Evolutionary conservation across 2,329 filamentous ascomycete genomes (phyloP).

Genomic region (Ceratocystis variospora): DNA sequence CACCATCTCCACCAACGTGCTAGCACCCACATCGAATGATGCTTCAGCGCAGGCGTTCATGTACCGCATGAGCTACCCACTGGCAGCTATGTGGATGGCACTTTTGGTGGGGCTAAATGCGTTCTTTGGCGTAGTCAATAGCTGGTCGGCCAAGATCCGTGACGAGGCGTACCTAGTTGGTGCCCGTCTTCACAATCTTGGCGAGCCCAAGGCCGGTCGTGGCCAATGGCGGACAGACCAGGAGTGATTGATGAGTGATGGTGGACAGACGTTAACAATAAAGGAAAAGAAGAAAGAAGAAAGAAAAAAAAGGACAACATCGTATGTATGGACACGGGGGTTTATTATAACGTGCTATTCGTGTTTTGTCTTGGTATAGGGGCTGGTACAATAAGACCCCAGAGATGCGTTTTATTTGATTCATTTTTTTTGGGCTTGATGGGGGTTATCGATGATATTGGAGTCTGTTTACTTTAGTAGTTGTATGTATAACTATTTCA

Average conservation of each 20-base stretch:
- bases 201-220: conserved; percentile 25
- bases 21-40: conserved; percentile 21
- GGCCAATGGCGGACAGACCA: neutral
- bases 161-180: conserved; percentile 96
- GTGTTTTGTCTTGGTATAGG: neutral
- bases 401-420: neutral
- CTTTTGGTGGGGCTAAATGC: conserved; percentile 34
- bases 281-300: neutral
- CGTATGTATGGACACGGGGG: neutral
- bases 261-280: neutral
- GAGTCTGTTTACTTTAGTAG: neutral
- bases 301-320: neutral
- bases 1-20: conserved; percentile 16
- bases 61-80: conserved; percentile 56
- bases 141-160: conserved; percentile 70
- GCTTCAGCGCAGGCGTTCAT: conserved; percentile 28
- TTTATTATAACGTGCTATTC: too few relatives aligned
- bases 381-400: neutral
- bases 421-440: neutral
- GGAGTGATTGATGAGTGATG: neutral
- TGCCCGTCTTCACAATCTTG: conserved; percentile 89
- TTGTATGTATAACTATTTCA: neutral
- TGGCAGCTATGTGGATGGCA: conserved; percentile 36
- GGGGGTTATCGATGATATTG: neutral
- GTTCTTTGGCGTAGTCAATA: conserved; percentile 46